A percentile compares a stretch with the other conserved stretches of the same genome.
Evolutionary conservation across 306 rosid genomes (phyloP).

Genomic region (Cyclanthera cordifolia): DNA sequence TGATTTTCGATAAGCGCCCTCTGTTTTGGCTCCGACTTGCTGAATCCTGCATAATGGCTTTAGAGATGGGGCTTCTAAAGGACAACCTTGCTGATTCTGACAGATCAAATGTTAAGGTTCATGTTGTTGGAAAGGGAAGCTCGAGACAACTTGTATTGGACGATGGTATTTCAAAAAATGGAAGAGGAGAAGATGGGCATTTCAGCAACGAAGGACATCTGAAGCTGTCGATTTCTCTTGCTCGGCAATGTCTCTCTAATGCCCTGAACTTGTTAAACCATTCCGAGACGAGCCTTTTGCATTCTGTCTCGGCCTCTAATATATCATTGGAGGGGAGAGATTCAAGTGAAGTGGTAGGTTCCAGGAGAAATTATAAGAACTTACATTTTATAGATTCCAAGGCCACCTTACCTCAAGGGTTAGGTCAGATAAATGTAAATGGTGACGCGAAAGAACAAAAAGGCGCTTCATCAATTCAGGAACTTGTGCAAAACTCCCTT

Average conservation of each 20-base stretch:
- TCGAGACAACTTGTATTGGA: conserved; percentile 88
- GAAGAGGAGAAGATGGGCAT: conserved; percentile 30
- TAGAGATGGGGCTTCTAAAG: conserved; percentile 57
- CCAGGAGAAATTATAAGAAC: conserved; percentile 48
- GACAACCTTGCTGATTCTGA: conserved; percentile 30
- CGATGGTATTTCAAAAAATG: conserved; percentile 46
- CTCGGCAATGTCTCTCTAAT: conserved; percentile 67
- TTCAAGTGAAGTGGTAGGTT: conserved; percentile 37
- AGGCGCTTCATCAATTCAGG: conserved; percentile 61
- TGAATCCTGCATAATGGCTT: conserved; percentile 96
- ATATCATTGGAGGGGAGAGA: conserved; percentile 54
- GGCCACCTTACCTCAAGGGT: conserved; percentile 32
- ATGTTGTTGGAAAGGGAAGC: conserved; percentile 73
- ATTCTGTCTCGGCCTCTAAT: conserved; percentile 51
- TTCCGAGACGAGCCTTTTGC: conserved; percentile 28
- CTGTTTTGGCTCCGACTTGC: conserved; percentile 94
- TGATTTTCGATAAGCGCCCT: conserved; percentile 69
- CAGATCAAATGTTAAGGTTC: conserved; percentile 47
- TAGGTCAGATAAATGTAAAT: conserved; percentile 51
- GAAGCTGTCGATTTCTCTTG: conserved; percentile 68
- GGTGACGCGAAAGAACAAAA: conserved; percentile 84
- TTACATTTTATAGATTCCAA: conserved; percentile 47
- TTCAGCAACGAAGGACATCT: conserved; percentile 50
- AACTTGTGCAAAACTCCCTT: conserved; percentile 75
- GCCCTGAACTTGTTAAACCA: conserved; percentile 56